Percentiles rank a stretch among this genome's conserved stretches.
Evolutionary conservation across 768 basidiomycete genomes (phyloP).

Genomic region (Fistulinella prunicolor): DNA sequence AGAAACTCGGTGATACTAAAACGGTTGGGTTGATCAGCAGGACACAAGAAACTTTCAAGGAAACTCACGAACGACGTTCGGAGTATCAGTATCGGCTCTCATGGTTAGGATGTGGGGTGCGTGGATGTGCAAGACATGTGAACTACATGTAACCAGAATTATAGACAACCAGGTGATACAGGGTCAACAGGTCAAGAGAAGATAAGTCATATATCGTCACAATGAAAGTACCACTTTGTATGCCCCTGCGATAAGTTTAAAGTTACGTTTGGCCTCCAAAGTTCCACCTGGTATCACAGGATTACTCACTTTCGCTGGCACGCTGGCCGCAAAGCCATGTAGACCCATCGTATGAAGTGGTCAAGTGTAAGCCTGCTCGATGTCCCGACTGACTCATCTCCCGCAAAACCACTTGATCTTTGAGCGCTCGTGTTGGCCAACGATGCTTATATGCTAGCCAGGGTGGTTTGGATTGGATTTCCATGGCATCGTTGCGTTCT

Average conservation of each 20-base stretch:
- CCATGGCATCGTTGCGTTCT: no score
- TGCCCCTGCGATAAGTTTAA: background rate
- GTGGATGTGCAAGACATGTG: background rate
- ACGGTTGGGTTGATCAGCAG: background rate
- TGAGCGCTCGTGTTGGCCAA: background rate
- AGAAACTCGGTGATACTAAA: background rate
- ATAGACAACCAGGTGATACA: background rate
- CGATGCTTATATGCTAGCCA: no score
- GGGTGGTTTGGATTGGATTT: no score
- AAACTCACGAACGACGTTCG: background rate
- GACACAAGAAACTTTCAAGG: background rate
- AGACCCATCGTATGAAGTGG: no score
- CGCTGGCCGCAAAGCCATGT: background rate
- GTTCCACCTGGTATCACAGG: no score
- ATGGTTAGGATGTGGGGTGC: background rate
- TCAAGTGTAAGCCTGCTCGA: no score
- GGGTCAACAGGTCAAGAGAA: background rate
- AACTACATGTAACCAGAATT: background rate
- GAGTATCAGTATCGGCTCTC: background rate
- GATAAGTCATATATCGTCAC: no score
- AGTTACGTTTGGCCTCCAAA: background rate
- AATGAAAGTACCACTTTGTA: background rate
- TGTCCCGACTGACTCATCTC: no score
- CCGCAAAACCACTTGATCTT: background rate
- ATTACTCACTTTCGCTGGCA: background rate